Base-by-base conservation (phyloP, 148 eudicot species). In the Chenopodium suecicum region DNA sequence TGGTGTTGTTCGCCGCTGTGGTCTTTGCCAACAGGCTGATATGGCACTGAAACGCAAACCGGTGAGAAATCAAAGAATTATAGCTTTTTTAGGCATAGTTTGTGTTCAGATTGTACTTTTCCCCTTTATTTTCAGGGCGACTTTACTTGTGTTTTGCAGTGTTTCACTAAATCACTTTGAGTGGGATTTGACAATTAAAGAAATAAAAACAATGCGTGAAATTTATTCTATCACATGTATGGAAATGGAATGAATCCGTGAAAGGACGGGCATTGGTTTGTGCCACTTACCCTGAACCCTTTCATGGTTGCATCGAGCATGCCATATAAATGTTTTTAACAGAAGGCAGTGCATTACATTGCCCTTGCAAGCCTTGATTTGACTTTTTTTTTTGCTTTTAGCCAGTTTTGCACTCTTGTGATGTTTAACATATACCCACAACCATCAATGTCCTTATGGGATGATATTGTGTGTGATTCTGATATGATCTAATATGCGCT, bases 21-120 rank as follows among this genome's bases (percentile, higher is more conserved):
- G 83, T 73, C 88, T 87, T 65, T 96, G 99, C 87, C 93, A 82
- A 65, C 92, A 91, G 81, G 80, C 90, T 76, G 95, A 96, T 80
- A 90, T 96, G 99, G 94, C 91, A 78, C 95, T 96, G 76, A 89
- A 85, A 86, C 88, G 88, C 75, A 94, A 85, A 84, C 92, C 98
- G 82, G 95, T 95, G 88, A 73, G 88, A 73, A 63, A 70, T 77
- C 52, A 34, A 32, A 65, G 27, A 29, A 72, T 25, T n/a, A 47
- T 13, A 47, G 29, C 50, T 9, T 9, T 63, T 64, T 16, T 29
- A 77, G 73, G 27, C 73, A 77, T 76, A 70, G 46, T 37, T 70
- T 79, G 9, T 82, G 29, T 23, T 78, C 10, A 4, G 32, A 47
- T 52, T 50, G 17, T 74, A 27, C 70, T 62, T 25, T 22, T 62